Evolutionary conservation across 352 stramenopile genomes (phyloP), one percentile per base, ranked within the genome.

Genomic region (Pythium apleroticum): DNA sequence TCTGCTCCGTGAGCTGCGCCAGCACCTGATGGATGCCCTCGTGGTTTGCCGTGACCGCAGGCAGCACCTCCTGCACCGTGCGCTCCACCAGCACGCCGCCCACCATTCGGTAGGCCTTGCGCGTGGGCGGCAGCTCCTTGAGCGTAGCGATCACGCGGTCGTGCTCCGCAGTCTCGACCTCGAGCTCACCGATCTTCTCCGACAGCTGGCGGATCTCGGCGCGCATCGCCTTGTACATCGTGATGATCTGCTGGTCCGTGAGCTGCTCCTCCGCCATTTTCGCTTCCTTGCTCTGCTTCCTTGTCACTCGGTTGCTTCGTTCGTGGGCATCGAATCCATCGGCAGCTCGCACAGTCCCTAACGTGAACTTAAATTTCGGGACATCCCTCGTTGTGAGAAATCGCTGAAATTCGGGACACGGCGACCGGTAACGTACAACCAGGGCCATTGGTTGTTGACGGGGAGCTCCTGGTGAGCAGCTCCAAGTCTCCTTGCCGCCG

Each of bases 81-180:
- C 96, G 94, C 80, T 99, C 96, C 52, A 99, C 96, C 39, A 99
- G 76, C 33, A 99, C 96, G 35, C 96, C 96, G 54, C 96, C 97
- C 14, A 99, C 93, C 78, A 99, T 92, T 64, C 96, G 91, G 69
- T 97, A 99, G 7, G 96, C 96, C 68, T 97, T 93, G 66, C 95
- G 83, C 60, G 79, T 72, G 0, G 69, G 74, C 20, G 84, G 82
- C 63, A 96, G 71, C 4, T 77, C 77, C 55, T 84, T 78, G 22
- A 97, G 81, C 65, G 89, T 95, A 57, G 86, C 79, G 46, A 94
- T 78, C 48, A 95, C 87, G 67, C 88, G 86, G 50, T 95, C 81
- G 69, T 95, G 86, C 76, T 96, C 88, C 24, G 78, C 78, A 14
- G 73, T 84, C 75, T 96, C 88, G 19, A 93, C 73, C 69, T 96